These are phyloP conservation scores for Stramenopiles sp. DNA, from an alignment of 352 stramenopile genomes.

Conservation along the genomic window DNA sequence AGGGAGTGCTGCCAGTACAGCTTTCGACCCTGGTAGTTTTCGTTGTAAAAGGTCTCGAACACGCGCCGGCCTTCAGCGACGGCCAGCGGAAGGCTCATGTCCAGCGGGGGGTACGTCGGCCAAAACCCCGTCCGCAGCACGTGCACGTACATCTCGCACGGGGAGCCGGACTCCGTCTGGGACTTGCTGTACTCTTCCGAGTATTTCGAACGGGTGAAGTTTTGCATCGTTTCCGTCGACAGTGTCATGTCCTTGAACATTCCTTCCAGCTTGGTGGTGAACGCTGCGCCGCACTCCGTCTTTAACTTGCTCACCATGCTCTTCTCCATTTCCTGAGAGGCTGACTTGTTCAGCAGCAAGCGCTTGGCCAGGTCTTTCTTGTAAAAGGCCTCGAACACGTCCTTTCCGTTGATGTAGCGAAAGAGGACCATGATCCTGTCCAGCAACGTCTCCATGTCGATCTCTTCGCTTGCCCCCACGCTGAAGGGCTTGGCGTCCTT, in stretches of 20 bases:
- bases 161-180: too few species aligned
- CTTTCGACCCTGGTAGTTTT: conserved; percentile 58
- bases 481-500: background rate
- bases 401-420: conserved; percentile 64
- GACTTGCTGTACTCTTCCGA: conserved; percentile 17
- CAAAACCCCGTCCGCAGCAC: conserved; percentile 93
- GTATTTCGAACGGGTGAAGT: conserved; percentile 42
- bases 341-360: conserved; percentile 62
- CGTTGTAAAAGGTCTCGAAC: conserved; percentile 65
- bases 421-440: conserved; percentile 86
- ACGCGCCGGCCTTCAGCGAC: conserved; percentile 26
- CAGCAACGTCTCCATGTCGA: conserved; percentile 45
- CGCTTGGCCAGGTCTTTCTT: conserved; percentile 91
- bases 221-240: conserved; percentile 74
- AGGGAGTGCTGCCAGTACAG: conserved; percentile 71
- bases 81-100: conserved; percentile 41
- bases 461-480: background rate
- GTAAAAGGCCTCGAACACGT: conserved; percentile 97
- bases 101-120: conserved; percentile 67
- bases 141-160: conserved; percentile 89
- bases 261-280: conserved; percentile 95
- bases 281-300: conserved; percentile 86
- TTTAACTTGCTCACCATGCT: conserved; percentile 91
- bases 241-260: conserved; percentile 99
- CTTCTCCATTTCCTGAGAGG: conserved; percentile 80